These are phyloP conservation scores for Aphanomyces invadans DNA, from an alignment of 352 stramenopile species.

Conservation along the genomic window DNA sequence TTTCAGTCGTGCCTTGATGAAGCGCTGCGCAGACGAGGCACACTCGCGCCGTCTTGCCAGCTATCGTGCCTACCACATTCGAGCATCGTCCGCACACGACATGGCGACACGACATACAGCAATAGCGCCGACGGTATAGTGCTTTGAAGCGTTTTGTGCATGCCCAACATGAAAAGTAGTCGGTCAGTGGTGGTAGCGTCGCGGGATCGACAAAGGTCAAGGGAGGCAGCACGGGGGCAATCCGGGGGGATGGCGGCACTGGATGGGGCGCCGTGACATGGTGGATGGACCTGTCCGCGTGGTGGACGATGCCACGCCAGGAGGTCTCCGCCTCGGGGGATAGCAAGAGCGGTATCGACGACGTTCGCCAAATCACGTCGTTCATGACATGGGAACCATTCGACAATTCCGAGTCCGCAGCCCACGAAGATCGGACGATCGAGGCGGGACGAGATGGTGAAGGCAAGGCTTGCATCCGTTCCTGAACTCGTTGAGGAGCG, in stretches of 20 bases:
- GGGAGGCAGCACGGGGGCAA: constrained; percentile 59
- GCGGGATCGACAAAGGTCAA: constrained; percentile 73
- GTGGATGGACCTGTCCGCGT: too few species aligned
- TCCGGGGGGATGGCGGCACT: too few species aligned
- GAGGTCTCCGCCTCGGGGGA: too few species aligned
- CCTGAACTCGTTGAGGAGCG: background rate
- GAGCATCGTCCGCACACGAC: constrained; percentile 83
- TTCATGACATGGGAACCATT: constrained; percentile 31
- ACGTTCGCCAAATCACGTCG: constrained; percentile 64
- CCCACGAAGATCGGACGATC: background rate
- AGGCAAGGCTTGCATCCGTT: background rate
- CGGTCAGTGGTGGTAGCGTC: constrained; percentile 77
- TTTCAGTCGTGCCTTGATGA: constrained; percentile 50
- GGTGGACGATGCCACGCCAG: too few species aligned
- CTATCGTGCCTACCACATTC: background rate
- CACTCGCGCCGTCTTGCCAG: constrained; percentile 44
- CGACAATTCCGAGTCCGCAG: background rate
- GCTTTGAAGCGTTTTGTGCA: constrained; percentile 82
- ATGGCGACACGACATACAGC: constrained; percentile 73
- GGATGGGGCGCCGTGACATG: too few species aligned
- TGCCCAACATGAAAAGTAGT: constrained; percentile 80
- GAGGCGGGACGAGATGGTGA: background rate
- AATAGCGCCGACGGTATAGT: constrained; percentile 79
- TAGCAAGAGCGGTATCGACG: too few species aligned
- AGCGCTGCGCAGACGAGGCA: constrained; percentile 80